Conservation (phyloP, 768 basidiomycete genomes). For the Lactifluus echinatus region DNA sequence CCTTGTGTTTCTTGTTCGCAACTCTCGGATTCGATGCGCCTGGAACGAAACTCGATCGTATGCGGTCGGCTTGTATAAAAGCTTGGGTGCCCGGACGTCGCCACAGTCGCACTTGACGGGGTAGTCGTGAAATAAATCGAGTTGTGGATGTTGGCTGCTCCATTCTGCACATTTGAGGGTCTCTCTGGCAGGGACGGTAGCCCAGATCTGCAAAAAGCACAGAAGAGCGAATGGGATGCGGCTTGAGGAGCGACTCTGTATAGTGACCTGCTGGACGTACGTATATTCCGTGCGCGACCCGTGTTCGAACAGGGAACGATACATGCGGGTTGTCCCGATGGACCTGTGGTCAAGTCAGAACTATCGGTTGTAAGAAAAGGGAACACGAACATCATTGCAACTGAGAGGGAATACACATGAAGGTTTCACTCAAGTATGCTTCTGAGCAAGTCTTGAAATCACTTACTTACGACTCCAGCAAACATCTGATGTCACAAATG, state of each 20-base stretch:
- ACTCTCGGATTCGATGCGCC: background rate
- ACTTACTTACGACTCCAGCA: background rate
- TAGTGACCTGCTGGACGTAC: background rate
- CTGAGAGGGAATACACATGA: too few species aligned
- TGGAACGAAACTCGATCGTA: background rate
- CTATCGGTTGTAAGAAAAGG: background rate
- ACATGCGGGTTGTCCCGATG: conserved; percentile 10
- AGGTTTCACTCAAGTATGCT: too few species aligned
- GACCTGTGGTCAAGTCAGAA: background rate
- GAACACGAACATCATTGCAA: conserved; percentile 1
- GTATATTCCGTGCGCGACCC: conserved; percentile 5
- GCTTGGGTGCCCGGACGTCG: background rate
- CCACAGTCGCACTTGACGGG: background rate
- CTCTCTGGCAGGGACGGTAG: background rate
- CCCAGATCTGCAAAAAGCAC: background rate
- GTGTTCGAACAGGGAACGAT: background rate
- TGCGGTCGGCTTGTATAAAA: background rate
- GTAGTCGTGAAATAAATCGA: background rate
- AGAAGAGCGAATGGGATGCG: background rate
- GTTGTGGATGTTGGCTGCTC: background rate
- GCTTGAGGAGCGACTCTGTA: background rate
- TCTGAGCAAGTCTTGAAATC: background rate
- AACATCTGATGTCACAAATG: background rate
- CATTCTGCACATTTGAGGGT: background rate
- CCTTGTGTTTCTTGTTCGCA: too few species aligned